Evolutionary conservation across 495 filamentous ascomycete species (phyloP), one percentile per base, ranked within the genome.

Genomic region (Polyplosphaeria fusca): DNA sequence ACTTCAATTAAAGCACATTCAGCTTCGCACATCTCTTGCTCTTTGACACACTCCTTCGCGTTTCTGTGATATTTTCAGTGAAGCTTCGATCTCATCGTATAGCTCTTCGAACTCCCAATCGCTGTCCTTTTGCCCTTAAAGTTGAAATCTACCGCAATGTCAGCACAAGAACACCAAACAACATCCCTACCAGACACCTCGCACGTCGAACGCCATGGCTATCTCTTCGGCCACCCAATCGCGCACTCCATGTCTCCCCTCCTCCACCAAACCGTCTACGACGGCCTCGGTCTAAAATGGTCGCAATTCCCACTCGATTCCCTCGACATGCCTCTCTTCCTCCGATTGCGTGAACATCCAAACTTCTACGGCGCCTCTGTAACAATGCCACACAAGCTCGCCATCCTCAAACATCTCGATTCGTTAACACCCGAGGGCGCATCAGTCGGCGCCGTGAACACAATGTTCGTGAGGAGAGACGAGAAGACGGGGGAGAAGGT

Each of bases 321-420:
- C 0, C 68, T 70, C 4, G 74, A 79, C 60, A 80, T 84, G 60
- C 51, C 71, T 16, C 73, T 71, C 26, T 82, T 79, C 67, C 71
- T 83, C 1, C 54, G 68, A n/a, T 67, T 77, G 11, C 73, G 81
- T 51, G 60, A 71, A 46, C 70, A 78, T 60, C 70, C 72, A 26
- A 79, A 79, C 53, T 80, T 80, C 69, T 74, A 78, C 71, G 86
- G 86, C 53, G 77, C 82, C 13, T 82, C 84, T 20, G 80, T 88
- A 40, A 90, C 85, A 41, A 90, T 89, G 86, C 86, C 86, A 0
- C 77, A 83, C 72, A 90, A 90, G 70, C 76, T 89, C 41, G 73
- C 76, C 50, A 86, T 89, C 65, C 79, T 88, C 67, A 74, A 78
- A 2, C 73, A 86, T 58, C 77, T 89, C 5, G 85, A 90, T 68